Conservation (phyloP, 176 grass and related monocot genomes). For the Eleusine coracana region DNA sequence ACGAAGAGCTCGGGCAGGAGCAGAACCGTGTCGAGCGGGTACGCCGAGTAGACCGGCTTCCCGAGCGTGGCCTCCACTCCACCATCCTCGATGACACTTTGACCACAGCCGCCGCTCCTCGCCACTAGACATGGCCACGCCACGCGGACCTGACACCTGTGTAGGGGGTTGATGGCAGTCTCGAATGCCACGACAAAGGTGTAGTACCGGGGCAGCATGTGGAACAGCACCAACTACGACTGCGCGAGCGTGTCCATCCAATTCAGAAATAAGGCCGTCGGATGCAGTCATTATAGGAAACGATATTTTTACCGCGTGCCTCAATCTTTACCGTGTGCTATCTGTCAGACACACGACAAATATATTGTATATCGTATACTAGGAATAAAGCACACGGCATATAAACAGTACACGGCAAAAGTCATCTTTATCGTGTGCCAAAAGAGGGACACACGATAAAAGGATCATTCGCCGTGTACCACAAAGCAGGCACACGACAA, state of each 20-base stretch:
- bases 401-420: no score
- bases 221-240: slow-evolving; percentile 57
- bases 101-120: slow-evolving; percentile 19
- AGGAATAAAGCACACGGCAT: no score
- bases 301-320: no score
- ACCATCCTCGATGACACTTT: slow-evolving; percentile 45
- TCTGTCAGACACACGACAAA: no score
- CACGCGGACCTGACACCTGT: slow-evolving; percentile 44
- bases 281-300: neutral
- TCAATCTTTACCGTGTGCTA: no score
- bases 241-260: slow-evolving; percentile 36
- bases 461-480: no score
- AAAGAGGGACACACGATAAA: no score
- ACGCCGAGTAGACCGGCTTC: slow-evolving; percentile 34
- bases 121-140: slow-evolving; percentile 37
- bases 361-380: no score
- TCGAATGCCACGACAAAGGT: slow-evolving; percentile 45
- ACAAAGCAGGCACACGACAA: no score
- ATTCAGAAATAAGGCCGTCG: slow-evolving; percentile 50
- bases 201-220: slow-evolving; percentile 59
- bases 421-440: no score
- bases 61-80: slow-evolving; percentile 33
- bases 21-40: slow-evolving; percentile 50
- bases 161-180: slow-evolving; percentile 29
- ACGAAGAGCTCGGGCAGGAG: slow-evolving; percentile 49